Evolutionary conservation across 352 stramenopile genomes (phyloP).

Genomic region (Phytophthora parvispora): DNA sequence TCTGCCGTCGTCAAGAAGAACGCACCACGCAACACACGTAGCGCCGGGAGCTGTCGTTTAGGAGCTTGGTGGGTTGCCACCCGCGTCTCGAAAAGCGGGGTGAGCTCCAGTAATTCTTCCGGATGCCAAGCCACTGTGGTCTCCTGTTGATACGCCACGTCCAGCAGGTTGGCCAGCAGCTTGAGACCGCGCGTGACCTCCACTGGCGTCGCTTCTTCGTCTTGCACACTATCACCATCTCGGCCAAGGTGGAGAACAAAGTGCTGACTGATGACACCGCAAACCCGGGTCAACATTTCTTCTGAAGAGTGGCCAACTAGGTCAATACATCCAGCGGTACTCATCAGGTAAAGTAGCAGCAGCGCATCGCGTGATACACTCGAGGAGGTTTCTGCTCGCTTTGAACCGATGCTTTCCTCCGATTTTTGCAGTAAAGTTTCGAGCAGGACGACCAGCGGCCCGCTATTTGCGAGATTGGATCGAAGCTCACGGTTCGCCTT

Average conservation of each 20-base stretch:
- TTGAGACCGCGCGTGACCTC: slow-evolving; percentile 47
- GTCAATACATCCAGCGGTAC: slow-evolving; percentile 18
- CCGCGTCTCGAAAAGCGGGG: slow-evolving; percentile 33
- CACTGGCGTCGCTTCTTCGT: slow-evolving; percentile 16
- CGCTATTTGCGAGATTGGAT: slow-evolving; percentile 29
- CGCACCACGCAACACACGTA: slow-evolving; percentile 52
- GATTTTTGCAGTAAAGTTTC: slow-evolving; percentile 29
- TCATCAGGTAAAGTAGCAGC: slow-evolving; percentile 34
- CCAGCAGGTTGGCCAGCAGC: slow-evolving; percentile 59
- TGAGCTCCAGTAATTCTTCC: slow-evolving; percentile 38
- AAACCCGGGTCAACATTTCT: slow-evolving; percentile 24
- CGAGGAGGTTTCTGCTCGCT: not conserved
- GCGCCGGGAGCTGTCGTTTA: slow-evolving; percentile 53
- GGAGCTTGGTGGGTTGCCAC: slow-evolving; percentile 46
- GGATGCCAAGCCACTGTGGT: slow-evolving; percentile 34
- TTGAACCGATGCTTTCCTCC: not conserved
- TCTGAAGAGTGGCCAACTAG: slow-evolving; percentile 18
- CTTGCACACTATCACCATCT: not conserved
- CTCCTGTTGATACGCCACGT: slow-evolving; percentile 32
- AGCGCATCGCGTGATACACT: slow-evolving; percentile 34
- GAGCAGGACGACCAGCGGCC: slow-evolving; percentile 39
- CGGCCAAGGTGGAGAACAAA: slow-evolving; percentile 1
- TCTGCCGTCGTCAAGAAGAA: slow-evolving; percentile 26
- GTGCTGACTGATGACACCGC: slow-evolving; percentile 4
- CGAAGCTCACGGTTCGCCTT: slow-evolving; percentile 44